phyloP scores from a whole-genome alignment of 495 filamentous ascomycete genomes.

The Endocarpon pusillum region DNA sequence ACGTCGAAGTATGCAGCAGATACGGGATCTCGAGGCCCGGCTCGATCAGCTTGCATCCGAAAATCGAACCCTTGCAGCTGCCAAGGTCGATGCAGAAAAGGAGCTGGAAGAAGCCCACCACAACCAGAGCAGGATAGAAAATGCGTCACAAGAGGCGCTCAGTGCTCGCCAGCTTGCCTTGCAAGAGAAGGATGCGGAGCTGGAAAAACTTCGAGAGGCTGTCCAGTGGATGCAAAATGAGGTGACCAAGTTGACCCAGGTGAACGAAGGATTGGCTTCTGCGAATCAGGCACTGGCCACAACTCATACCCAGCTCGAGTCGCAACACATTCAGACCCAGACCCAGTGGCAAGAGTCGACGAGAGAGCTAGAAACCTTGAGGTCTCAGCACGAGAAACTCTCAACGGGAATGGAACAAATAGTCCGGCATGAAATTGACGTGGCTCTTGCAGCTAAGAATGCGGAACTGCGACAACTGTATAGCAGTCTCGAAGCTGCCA shows the following conservation, averaged over 20 bases:
- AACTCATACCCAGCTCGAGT: slow-evolving; percentile 48
- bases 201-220: slow-evolving; percentile 59
- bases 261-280: slow-evolving; percentile 54
- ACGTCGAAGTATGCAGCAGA: slow-evolving; percentile 88
- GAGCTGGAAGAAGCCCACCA: slow-evolving; percentile 27
- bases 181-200: slow-evolving; percentile 51
- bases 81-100: slow-evolving; percentile 50
- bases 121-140: slow-evolving; percentile 38
- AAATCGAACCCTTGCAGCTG: slow-evolving; percentile 59
- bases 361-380: slow-evolving; percentile 46
- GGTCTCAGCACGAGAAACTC: slow-evolving; percentile 38
- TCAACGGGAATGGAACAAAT: slow-evolving; percentile 45
- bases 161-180: slow-evolving; percentile 37
- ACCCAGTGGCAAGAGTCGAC: slow-evolving; percentile 26
- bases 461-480: slow-evolving; percentile 60
- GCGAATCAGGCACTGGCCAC: slow-evolving; percentile 49
- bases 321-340: slow-evolving; percentile 34
- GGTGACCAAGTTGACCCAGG: slow-evolving; percentile 50
- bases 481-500: slow-evolving; percentile 57
- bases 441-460: slow-evolving; percentile 53
- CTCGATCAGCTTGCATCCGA: slow-evolving; percentile 69
- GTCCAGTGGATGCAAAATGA: slow-evolving; percentile 67
- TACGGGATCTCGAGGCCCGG: slow-evolving; percentile 55
- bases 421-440: slow-evolving; percentile 41
- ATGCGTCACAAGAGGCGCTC: slow-evolving; percentile 36